phyloP scores from a whole-genome alignment of 2,329 filamentous ascomycete genomes.

The Trichoderma harzianum region DNA sequence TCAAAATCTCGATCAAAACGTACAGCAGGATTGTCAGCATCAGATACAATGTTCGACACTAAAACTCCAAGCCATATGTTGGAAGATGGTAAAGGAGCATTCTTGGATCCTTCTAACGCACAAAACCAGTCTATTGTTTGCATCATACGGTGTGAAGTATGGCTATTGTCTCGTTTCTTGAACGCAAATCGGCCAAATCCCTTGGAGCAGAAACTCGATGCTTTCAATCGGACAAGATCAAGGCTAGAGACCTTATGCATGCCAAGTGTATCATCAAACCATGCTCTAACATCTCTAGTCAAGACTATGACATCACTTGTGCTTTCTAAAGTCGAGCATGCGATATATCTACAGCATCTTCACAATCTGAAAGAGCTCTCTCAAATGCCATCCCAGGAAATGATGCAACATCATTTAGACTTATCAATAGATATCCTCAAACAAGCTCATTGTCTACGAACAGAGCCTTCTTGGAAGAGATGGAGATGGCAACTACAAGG shows the following conservation, averaged over 20 bases:
- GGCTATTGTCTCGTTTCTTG: background rate
- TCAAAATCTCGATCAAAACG: background rate
- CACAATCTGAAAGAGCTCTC: background rate
- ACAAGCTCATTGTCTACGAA: background rate
- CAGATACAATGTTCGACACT: background rate
- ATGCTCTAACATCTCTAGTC: background rate
- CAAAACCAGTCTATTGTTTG: background rate
- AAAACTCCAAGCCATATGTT: background rate
- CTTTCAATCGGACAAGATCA: background rate
- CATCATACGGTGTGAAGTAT: background rate
- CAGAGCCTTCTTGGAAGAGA: background rate
- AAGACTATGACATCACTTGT: background rate
- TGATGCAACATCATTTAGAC: background rate
- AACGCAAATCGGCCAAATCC: background rate
- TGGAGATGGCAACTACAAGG: slow-evolving; percentile 33
- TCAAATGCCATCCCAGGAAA: background rate
- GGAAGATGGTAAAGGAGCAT: background rate
- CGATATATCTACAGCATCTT: background rate
- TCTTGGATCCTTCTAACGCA: background rate
- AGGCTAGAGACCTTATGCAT: background rate
- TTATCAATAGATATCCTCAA: background rate
- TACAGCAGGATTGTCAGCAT: background rate
- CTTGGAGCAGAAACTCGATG: background rate
- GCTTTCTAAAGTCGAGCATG: background rate
- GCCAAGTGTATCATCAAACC: background rate